Evolutionary conservation across 2,329 filamentous ascomycete species (phyloP), one percentile per base, ranked within the genome.

Genomic region (Botrytis pseudocinerea): DNA sequence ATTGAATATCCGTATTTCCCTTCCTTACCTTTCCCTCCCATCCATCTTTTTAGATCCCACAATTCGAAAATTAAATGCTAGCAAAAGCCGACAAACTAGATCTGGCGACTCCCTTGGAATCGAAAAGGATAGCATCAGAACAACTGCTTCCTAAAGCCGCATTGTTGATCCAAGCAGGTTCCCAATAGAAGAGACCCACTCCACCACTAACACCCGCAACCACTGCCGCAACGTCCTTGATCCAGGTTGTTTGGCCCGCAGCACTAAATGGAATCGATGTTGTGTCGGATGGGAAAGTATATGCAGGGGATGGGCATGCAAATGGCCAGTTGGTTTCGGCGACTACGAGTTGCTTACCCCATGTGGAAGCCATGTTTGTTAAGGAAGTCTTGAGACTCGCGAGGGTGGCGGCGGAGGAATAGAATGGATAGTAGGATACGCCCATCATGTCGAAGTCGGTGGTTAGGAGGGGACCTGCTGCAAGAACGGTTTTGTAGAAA

Each of bases 391-490:
- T 84, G 48, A 93, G 84, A 16, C 84, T 83, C 0, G 87, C 81
- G 0, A 93, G 84, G 0, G 88, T 91, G 0, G 91, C 91, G 1
- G 79, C 83, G 0, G 83, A 79, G 78, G 85, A 87, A 82, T 91
- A 93, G 82, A 93, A 93, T 0, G 92, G 92, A 78, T 94, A 93
- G 82, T 90, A 93, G 0, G 88, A 91, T 0, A 94, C 87, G 10
- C 90, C 92, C 83, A 93, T 92, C 76, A 91, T 86, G 80, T 94
- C 91, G 74, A 90, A 93, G 76, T 92, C 90, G 8, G 83, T 82
- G 0, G 83, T 77, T 4, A 80, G 78, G 4, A 91, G 83, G 1
- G 84, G 83, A 2, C 87, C 89, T 38, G 83, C 81, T 12, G 79
- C 83, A 0, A 91, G 83, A 0, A 91, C 86, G 4, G 83, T 84